Evolutionary conservation across 78 protist species (phyloP), one percentile per base, ranked within the genome.

Genomic region (Monosiga brevicollis): DNA sequence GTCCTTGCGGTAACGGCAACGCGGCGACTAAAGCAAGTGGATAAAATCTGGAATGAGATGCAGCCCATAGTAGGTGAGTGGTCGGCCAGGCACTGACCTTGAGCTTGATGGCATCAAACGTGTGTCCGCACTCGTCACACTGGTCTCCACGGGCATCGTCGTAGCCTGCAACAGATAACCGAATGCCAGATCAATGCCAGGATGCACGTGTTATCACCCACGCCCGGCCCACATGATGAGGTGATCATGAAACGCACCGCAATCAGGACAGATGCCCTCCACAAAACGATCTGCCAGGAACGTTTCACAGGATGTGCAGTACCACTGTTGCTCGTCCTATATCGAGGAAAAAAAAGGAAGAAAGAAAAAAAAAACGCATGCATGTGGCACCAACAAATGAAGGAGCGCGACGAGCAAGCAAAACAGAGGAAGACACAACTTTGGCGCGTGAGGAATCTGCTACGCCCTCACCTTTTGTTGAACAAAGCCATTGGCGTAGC

Each of bases 111-210:
- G 95, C 92, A 80, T 92, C 83, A 43, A 90, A 73, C 71, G 90
- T 42, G 72, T 83, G 82, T 1, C 89, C 84, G 82, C 97, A 94
- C 38, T 73, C 76, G 86, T 94, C 97, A 80, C 97, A 94, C 87
- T 94, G 97, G 87, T 94, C 97, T 26, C 97, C 97, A 35, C 95
- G 85, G 26, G 97, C 94, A 42, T 92, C 94, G 15, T 79, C 89
- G 55, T 84, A 49, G 6, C 62, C 62, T 49, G 62, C n/a, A 49
- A 49, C 62, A 49, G 62, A 6, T 15, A 49, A 49, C 29, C 6
- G 62, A 49, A 15, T 6, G 62, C 29, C 62, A 49, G 40, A 35
- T 3, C 42, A 40, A 2, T 77, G 80, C 43, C 40, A 37, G 10
- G 42, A 75, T 15, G 36, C 79, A 32, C 29, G 23, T 1, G 55